phyloP scores from a whole-genome alignment of 345 rosid genomes.

The Kernera saxatilis region DNA sequence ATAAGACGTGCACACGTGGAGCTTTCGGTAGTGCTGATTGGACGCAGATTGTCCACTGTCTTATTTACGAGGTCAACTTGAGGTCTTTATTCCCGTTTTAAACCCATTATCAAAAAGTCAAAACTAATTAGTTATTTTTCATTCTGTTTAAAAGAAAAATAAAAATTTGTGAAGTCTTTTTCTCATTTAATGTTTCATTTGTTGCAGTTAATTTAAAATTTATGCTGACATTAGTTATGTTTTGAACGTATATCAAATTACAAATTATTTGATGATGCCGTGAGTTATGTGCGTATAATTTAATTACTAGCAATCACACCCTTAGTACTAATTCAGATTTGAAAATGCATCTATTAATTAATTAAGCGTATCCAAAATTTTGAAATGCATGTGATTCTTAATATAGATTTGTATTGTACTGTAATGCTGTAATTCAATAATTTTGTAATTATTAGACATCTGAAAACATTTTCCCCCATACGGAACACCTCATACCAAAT shows the following conservation, averaged over 20 bases:
- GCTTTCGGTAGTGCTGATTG: not conserved
- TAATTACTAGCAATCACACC: not conserved
- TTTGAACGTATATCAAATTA: too few relatives aligned
- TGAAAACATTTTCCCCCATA: not conserved
- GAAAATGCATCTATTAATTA: not conserved
- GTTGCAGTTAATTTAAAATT: too few relatives aligned
- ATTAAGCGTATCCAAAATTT: not conserved
- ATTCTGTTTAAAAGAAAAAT: too few relatives aligned
- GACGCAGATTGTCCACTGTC: constrained; percentile 4
- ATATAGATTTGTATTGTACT: not conserved
- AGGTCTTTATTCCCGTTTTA: not conserved
- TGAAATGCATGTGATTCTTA: not conserved
- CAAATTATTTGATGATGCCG: too few relatives aligned
- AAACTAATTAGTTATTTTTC: not conserved
- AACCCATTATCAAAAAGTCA: not conserved
- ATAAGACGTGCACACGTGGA: constrained; percentile 43
- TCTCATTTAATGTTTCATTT: too few relatives aligned
- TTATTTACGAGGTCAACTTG: constrained; percentile 9
- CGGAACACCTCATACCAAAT: constrained; percentile 15
- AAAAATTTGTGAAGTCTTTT: too few relatives aligned
- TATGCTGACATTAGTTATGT: too few relatives aligned
- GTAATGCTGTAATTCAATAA: not conserved
- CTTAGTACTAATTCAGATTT: not conserved
- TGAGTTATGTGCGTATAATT: too few relatives aligned
- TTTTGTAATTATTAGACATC: not conserved